phyloP scores from a whole-genome alignment of 352 stramenopile genomes.

The Blastocystis hominis region DNA sequence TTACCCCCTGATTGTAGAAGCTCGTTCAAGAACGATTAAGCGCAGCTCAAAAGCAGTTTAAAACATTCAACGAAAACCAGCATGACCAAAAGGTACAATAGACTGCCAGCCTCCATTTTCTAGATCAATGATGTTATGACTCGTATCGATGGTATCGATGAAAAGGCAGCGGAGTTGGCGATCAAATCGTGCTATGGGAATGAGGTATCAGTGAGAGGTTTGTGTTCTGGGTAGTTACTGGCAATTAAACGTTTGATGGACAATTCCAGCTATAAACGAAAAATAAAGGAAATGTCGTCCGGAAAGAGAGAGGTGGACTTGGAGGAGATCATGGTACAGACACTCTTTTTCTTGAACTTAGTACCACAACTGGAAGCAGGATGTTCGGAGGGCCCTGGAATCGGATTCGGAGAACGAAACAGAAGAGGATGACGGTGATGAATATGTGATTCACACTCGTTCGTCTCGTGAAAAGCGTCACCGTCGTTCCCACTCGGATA shows the following conservation, averaged over 20 bases:
- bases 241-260: constrained; percentile 52
- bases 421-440: constrained; percentile 15
- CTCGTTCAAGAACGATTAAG: not conserved
- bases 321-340: constrained; percentile 8
- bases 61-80: constrained; percentile 34
- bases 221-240: not conserved
- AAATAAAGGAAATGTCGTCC: not conserved
- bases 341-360: not conserved
- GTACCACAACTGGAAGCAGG: constrained; percentile 40
- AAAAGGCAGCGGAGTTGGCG: constrained; percentile 18
- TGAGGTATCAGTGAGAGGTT: not conserved
- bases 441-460: not conserved
- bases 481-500: not conserved
- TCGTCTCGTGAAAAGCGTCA: not conserved
- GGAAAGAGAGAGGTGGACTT: constrained; percentile 23
- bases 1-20: not conserved
- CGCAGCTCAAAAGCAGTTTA: constrained; percentile 17
- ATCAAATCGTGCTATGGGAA: constrained; percentile 30
- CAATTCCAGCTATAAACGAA: not conserved
- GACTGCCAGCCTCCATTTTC: not conserved
- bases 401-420: not conserved
- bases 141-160: constrained; percentile 26
- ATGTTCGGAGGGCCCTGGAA: constrained; percentile 2
- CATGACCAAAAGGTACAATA: constrained; percentile 3
- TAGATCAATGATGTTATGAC: constrained; percentile 37